Conservation (phyloP, 129 eudicot genomes). For the Daucus carota region DNA sequence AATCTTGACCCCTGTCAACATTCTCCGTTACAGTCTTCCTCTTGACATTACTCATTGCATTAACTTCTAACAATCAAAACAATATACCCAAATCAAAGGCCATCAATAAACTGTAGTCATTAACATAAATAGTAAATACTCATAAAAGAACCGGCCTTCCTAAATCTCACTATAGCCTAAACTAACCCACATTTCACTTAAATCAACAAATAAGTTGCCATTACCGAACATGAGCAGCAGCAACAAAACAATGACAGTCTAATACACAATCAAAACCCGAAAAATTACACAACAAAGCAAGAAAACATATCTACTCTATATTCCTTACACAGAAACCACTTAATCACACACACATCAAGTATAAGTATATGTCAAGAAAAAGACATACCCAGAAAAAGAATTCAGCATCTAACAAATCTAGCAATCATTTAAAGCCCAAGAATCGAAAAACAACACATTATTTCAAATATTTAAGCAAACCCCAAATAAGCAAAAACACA, state of each 20-base stretch:
- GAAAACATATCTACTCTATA: not conserved
- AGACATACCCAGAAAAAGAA: not conserved
- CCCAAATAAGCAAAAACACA: not conserved
- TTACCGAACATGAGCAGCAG: not conserved
- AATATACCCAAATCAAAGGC: not conserved
- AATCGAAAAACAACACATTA: not conserved
- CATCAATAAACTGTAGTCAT: not conserved
- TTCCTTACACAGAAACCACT: not conserved
- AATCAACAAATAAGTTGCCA: not conserved
- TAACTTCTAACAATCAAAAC: not conserved
- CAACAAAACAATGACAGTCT: not conserved
- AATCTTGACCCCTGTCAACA: conserved; percentile 67
- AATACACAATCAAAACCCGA: not conserved
- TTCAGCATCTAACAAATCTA: not conserved
- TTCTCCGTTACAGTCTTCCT: conserved; percentile 54
- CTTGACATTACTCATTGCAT: conserved; percentile 50
- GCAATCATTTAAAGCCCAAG: not conserved
- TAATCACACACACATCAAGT: too few species aligned
- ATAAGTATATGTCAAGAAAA: not conserved
- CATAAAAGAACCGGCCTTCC: not conserved
- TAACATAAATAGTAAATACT: not conserved
- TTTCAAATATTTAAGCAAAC: not conserved
- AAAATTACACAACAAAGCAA: too few species aligned
- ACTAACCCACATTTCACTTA: not conserved
- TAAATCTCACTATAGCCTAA: not conserved